Evolutionary conservation across 2,329 filamentous ascomycete genomes (phyloP).

Genomic region (Hymenoscyphus infarciens): DNA sequence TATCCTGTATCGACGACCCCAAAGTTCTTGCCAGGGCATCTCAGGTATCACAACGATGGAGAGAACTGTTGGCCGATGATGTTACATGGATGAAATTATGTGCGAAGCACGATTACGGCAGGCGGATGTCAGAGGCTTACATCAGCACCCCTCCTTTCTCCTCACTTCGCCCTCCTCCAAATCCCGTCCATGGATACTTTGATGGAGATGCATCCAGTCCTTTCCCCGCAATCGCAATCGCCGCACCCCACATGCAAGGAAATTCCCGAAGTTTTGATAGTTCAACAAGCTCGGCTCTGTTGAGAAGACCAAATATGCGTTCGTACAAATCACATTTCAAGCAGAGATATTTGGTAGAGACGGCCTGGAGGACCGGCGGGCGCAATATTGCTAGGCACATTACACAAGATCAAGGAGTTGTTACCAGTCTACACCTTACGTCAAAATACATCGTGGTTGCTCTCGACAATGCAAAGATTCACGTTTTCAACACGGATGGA

Average conservation of each 20-base stretch:
- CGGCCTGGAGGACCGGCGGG: slow-evolving; percentile 93
- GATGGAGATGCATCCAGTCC: slow-evolving; percentile 35
- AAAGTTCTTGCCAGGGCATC: slow-evolving; percentile 90
- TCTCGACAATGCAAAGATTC: slow-evolving; percentile 96
- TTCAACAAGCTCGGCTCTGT: slow-evolving; percentile 37
- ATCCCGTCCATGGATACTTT: slow-evolving; percentile 27
- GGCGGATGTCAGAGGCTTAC: slow-evolving; percentile 46
- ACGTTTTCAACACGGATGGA: slow-evolving; percentile 92
- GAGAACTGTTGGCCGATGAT: slow-evolving; percentile 89
- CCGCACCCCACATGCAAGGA: slow-evolving; percentile 34
- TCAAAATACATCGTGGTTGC: slow-evolving; percentile 96
- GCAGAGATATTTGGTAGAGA: slow-evolving; percentile 93
- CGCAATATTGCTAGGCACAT: slow-evolving; percentile 80
- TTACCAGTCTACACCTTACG: slow-evolving; percentile 91
- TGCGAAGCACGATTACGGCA: slow-evolving; percentile 86
- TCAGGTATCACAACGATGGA: slow-evolving; percentile 93
- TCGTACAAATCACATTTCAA: slow-evolving; percentile 98
- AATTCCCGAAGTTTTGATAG: slow-evolving; percentile 54
- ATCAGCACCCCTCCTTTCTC: slow-evolving; percentile 22
- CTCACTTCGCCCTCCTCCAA: slow-evolving; percentile 29
- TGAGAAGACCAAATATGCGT: slow-evolving; percentile 60
- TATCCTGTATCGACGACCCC: slow-evolving; percentile 96
- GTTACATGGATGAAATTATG: slow-evolving; percentile 98
- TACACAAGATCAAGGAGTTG: slow-evolving; percentile 92
- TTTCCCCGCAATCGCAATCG: slow-evolving; percentile 43